Percentiles rank a stretch among this genome's conserved stretches.
Conservation (phyloP, 2,329 filamentous ascomycete genomes). For the Elsinoe fawcettii region DNA sequence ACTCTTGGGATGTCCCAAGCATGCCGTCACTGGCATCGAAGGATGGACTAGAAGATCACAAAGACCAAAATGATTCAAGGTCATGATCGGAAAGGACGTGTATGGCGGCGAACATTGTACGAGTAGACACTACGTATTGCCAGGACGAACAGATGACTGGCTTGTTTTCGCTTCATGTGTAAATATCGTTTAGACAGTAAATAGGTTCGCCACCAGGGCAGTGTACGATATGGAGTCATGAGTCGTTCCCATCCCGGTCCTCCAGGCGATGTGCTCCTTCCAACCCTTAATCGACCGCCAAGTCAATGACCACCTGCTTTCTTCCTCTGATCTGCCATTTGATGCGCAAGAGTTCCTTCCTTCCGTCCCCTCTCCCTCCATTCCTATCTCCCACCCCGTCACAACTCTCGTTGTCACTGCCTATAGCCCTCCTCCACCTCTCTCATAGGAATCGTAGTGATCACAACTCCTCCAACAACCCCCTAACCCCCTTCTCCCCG, state of each 20-base stretch:
- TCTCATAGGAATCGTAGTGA: not conserved
- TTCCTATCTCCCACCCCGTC: too few relatives aligned
- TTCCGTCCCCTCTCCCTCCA: too few relatives aligned
- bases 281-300: too few relatives aligned
- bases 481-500: slow-evolving; percentile 6
- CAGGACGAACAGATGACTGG: not conserved
- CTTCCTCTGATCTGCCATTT: too few relatives aligned
- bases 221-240: not conserved
- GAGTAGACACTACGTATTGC: not conserved
- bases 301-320: too few relatives aligned
- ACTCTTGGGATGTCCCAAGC: too few relatives aligned
- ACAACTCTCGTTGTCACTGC: too few relatives aligned
- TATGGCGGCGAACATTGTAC: not conserved
- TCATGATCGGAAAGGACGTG: not conserved
- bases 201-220: not conserved
- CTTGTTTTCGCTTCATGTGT: not conserved
- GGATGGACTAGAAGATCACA: too few relatives aligned
- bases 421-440: not conserved
- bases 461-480: slow-evolving; percentile 5
- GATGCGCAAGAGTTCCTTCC: too few relatives aligned
- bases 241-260: not conserved
- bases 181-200: not conserved
- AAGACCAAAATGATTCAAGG: too few relatives aligned
- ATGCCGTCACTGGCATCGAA: too few relatives aligned
- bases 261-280: too few relatives aligned